phyloP scores from a whole-genome alignment of 331 rosid genomes.

The Malus hybrid region DNA sequence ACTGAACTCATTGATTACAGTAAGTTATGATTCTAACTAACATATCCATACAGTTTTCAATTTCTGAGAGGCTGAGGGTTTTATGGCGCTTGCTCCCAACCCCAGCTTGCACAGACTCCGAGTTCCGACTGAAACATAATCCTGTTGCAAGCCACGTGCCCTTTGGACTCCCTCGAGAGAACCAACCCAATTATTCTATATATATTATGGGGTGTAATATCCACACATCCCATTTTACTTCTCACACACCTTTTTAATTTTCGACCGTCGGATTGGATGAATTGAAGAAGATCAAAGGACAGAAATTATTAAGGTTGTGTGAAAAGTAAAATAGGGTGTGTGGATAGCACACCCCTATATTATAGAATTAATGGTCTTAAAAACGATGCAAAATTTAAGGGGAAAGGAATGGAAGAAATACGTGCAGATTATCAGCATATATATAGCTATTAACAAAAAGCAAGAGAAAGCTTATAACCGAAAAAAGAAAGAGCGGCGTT shows the following conservation, averaged over 20 bases:
- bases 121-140: slow-evolving; percentile 12
- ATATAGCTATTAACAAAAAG: not conserved
- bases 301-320: no score
- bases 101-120: slow-evolving; percentile 12
- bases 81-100: slow-evolving; percentile 23
- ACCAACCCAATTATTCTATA: not conserved
- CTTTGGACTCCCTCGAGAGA: slow-evolving; percentile 13
- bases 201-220: no score
- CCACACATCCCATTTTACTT: no score
- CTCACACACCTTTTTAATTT: no score
- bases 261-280: no score
- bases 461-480: not conserved
- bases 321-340: no score
- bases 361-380: not conserved
- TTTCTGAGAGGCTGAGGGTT: not conserved
- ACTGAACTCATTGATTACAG: not conserved
- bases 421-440: not conserved
- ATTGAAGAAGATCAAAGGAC: no score
- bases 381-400: not conserved
- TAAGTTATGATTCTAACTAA: not conserved
- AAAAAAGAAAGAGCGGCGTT: no score
- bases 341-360: no score
- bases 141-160: slow-evolving; percentile 25
- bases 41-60: not conserved
- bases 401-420: not conserved